Evolutionary conservation across 2,329 filamentous ascomycete genomes (phyloP).

Genomic region (Fusarium transvaalense): DNA sequence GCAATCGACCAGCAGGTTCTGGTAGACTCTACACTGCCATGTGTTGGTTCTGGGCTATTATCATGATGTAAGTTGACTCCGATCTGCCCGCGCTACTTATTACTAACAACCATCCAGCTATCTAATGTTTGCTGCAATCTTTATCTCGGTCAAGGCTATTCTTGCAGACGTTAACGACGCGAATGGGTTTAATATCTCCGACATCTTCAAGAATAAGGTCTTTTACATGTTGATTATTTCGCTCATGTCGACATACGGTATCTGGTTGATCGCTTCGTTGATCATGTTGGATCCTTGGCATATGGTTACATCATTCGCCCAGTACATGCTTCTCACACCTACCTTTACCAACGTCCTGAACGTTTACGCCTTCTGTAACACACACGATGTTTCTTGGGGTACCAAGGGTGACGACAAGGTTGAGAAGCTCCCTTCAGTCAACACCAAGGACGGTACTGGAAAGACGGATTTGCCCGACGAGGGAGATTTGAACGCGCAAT

Average conservation of each 20-base stretch:
- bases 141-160: slow-evolving; percentile 90
- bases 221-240: slow-evolving; percentile 97
- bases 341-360: slow-evolving; percentile 99
- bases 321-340: slow-evolving; percentile 94
- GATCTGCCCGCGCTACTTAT: not conserved
- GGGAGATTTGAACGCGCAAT: slow-evolving; percentile 93
- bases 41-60: slow-evolving; percentile 97
- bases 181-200: slow-evolving; percentile 74
- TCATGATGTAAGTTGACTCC: slow-evolving; percentile 81
- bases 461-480: slow-evolving; percentile 98
- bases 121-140: slow-evolving; percentile 93
- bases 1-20: slow-evolving; percentile 93
- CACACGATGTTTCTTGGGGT: slow-evolving; percentile 98
- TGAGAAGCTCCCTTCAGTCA: slow-evolving; percentile 88
- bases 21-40: slow-evolving; percentile 95
- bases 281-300: slow-evolving; percentile 99
- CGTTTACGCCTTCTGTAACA: slow-evolving; percentile 99
- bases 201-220: slow-evolving; percentile 86
- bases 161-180: slow-evolving; percentile 73
- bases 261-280: slow-evolving; percentile 92
- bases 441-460: slow-evolving; percentile 86
- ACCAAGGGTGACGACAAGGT: slow-evolving; percentile 98
- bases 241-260: slow-evolving; percentile 88
- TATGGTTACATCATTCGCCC: slow-evolving; percentile 95
- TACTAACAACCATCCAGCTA: slow-evolving; percentile 67